Percentiles rank a stretch among this genome's conserved stretches.
phyloP scores from a whole-genome alignment of 1,284 basidiomycete genomes.

The Naganishia sp. region DNA sequence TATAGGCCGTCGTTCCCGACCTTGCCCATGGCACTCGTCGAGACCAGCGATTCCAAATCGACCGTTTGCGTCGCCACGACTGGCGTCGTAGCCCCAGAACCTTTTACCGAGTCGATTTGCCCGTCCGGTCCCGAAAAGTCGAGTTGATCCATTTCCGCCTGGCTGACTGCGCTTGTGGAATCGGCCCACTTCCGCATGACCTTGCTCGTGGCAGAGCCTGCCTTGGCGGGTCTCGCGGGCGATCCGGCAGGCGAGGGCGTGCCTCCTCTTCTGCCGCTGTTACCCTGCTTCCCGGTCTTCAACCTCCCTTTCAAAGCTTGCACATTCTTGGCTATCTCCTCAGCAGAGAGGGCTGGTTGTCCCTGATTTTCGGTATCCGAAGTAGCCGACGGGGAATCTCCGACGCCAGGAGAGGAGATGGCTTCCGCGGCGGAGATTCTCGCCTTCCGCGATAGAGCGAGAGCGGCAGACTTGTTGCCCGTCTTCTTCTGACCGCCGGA shows the following conservation, averaged over 20 bases:
- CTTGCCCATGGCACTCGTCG: constrained; percentile 57
- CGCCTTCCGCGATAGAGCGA: constrained; percentile 11
- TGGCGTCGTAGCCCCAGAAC: constrained; percentile 45
- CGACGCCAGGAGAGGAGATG: constrained; percentile 52
- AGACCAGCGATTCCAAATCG: constrained; percentile 54
- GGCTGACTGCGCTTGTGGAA: constrained; percentile 63
- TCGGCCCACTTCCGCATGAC: constrained; percentile 90
- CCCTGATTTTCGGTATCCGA: constrained; percentile 36
- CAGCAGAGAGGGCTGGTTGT: constrained; percentile 57
- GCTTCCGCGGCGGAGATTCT: constrained; percentile 40
- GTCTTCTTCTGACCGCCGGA: constrained; percentile 22
- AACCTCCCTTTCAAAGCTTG: constrained; percentile 83
- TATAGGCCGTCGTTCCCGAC: constrained; percentile 82
- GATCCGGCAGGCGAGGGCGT: constrained; percentile 51
- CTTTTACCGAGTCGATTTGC: constrained; percentile 52
- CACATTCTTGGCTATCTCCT: constrained; percentile 88
- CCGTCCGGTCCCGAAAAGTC: constrained; percentile 67
- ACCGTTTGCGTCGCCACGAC: constrained; percentile 37
- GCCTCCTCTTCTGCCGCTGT: constrained; percentile 61
- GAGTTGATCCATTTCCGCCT: constrained; percentile 82
- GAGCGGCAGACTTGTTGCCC: not conserved
- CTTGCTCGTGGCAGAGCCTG: constrained; percentile 62
- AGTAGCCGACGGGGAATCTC: constrained; percentile 58
- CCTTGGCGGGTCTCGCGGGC: constrained; percentile 42
- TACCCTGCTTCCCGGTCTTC: constrained; percentile 52